phyloP scores from a whole-genome alignment of 176 grass and related monocot genomes.

The Phoenix dactylifera region DNA sequence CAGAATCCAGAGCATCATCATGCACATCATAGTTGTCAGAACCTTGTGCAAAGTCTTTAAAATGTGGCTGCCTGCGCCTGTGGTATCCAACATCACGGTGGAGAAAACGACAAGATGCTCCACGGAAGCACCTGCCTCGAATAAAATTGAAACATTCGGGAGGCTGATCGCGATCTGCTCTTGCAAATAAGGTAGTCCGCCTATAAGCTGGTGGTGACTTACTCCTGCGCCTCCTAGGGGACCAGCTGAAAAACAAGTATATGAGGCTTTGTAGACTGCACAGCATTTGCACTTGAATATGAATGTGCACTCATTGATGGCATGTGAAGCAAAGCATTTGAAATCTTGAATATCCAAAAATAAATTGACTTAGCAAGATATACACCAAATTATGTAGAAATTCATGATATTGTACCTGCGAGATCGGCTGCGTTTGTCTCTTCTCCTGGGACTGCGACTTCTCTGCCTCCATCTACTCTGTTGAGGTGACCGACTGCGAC shows the following conservation, averaged over 20 bases:
- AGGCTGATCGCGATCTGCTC: not conserved
- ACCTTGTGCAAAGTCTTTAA: not conserved
- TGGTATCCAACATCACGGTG: conserved; percentile 11
- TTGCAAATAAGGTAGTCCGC: conserved; percentile 18
- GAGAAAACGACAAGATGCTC: conserved; percentile 27
- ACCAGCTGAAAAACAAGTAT: conserved; percentile 43
- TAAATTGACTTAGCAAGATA: too few species aligned
- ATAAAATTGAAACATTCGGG: conserved; percentile 20
- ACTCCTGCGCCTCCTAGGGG: conserved; percentile 27
- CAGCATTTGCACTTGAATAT: not conserved
- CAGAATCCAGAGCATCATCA: not conserved
- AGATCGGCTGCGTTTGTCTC: conserved; percentile 15
- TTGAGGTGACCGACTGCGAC: conserved; percentile 33
- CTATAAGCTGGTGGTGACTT: conserved; percentile 28
- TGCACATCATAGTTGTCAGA: conserved; percentile 5
- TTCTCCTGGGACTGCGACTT: conserved; percentile 15
- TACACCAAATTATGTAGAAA: too few species aligned
- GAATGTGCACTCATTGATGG: not conserved
- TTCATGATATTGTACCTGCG: conserved; percentile 27
- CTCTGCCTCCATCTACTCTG: conserved; percentile 12
- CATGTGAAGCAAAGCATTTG: not conserved
- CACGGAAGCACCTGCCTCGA: conserved; percentile 17
- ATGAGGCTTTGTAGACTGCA: too few species aligned
- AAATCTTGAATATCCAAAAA: not conserved
- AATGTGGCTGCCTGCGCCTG: conserved; percentile 1